These are phyloP conservation scores for Backusella parvicylindrica DNA, from an alignment of 192 early-diverging fungal species.

Conservation along the genomic window DNA sequence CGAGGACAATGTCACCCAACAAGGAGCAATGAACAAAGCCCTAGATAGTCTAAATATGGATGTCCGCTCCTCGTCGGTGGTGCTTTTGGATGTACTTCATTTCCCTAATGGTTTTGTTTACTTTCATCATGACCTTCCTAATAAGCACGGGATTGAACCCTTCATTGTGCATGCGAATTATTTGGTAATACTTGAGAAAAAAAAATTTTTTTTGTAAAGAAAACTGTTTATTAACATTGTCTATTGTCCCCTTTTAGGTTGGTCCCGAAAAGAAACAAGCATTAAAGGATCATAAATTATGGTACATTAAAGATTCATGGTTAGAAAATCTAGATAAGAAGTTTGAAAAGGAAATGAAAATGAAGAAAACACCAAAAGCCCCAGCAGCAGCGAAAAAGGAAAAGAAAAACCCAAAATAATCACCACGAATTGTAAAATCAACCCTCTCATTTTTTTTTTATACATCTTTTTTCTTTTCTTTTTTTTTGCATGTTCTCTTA, in stretches of 20 bases:
- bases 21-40: constrained; percentile 25
- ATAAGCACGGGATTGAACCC: background rate
- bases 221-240: too few species aligned
- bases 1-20: constrained; percentile 12
- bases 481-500: background rate
- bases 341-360: background rate
- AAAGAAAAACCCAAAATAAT: background rate
- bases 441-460: background rate
- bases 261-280: constrained; percentile 13
- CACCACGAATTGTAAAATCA: background rate
- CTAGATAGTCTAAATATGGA: constrained; percentile 11
- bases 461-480: background rate
- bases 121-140: constrained; percentile 13
- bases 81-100: constrained; percentile 18
- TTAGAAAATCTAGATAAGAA: background rate
- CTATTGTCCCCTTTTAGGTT: background rate
- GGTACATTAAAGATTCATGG: constrained; percentile 13
- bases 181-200: constrained; percentile 9
- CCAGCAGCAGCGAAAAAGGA: background rate
- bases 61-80: constrained; percentile 7
- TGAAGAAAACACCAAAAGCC: background rate
- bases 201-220: too few species aligned
- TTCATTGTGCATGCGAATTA: constrained; percentile 34
- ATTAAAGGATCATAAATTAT: constrained; percentile 1
- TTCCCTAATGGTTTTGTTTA: constrained; percentile 27